Percentiles rank a stretch among this genome's conserved stretches.
Conservation (phyloP, 225 moss, liverwort and hornwort species). For the Neckera pumila region DNA sequence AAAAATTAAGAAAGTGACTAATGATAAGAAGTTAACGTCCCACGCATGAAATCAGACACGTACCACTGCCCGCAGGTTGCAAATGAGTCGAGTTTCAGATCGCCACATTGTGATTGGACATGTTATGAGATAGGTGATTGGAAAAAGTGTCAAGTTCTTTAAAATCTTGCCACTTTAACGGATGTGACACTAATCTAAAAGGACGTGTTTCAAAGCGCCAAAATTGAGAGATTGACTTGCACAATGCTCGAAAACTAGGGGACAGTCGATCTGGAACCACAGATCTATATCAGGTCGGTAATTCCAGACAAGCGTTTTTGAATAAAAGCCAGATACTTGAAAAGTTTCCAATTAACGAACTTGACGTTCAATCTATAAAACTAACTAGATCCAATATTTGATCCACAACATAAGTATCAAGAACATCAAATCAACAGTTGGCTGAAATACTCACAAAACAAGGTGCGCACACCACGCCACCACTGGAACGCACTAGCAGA, state of each 20-base stretch:
- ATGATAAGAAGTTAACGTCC: no score
- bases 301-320: no score
- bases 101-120: neutral
- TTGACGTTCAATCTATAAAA: neutral
- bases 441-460: neutral
- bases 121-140: neutral
- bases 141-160: neutral
- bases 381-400: neutral
- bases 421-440: neutral
- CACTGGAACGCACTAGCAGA: neutral
- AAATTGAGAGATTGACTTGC: neutral
- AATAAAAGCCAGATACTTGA: neutral
- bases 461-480: neutral
- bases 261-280: neutral
- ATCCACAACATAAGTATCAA: neutral
- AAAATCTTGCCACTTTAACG: neutral
- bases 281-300: neutral
- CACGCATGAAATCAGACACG: no score
- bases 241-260: neutral
- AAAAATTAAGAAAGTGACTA: no score
- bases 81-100: no score
- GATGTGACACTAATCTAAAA: neutral
- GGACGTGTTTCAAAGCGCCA: neutral
- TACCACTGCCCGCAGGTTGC: no score
- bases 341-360: neutral